phyloP scores from a whole-genome alignment of 2,329 filamentous ascomycete species.

The Ceratocystis harringtonii region DNA sequence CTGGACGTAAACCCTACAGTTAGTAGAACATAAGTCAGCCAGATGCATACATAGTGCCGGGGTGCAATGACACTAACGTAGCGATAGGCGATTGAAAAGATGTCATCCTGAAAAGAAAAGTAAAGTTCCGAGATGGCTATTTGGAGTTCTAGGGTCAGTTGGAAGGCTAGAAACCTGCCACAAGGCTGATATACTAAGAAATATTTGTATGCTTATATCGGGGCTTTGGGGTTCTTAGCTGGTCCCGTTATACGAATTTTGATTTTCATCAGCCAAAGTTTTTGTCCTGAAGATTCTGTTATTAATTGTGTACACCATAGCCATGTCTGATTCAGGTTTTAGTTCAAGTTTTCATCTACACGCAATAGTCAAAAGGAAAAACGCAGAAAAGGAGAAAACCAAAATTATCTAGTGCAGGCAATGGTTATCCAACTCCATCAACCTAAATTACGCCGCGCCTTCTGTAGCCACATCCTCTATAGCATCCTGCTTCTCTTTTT shows the following conservation, averaged over 20 bases:
- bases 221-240: not conserved
- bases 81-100: slow-evolving; percentile 36
- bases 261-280: not conserved
- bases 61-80: slow-evolving; percentile 64
- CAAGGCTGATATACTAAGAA: not conserved
- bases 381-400: not conserved
- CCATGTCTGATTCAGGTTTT: not conserved
- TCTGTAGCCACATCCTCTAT: not conserved
- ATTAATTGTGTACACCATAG: not conserved
- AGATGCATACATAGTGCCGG: slow-evolving; percentile 37
- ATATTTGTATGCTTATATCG: not conserved
- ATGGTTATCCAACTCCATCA: not conserved
- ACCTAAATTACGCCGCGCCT: not conserved
- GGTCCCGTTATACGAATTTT: not conserved
- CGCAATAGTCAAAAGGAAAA: not conserved
- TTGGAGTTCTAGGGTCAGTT: slow-evolving; percentile 6
- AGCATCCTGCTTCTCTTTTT: not conserved
- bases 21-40: slow-evolving; percentile 25
- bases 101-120: slow-evolving; percentile 24
- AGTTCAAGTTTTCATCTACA: not conserved
- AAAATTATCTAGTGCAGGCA: not conserved
- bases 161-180: not conserved
- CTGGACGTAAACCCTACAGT: slow-evolving; percentile 48
- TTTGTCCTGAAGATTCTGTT: not conserved
- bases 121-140: not conserved